Evolutionary conservation across 2,329 filamentous ascomycete genomes (phyloP).

Genomic region (Aspergillus japonicus): DNA sequence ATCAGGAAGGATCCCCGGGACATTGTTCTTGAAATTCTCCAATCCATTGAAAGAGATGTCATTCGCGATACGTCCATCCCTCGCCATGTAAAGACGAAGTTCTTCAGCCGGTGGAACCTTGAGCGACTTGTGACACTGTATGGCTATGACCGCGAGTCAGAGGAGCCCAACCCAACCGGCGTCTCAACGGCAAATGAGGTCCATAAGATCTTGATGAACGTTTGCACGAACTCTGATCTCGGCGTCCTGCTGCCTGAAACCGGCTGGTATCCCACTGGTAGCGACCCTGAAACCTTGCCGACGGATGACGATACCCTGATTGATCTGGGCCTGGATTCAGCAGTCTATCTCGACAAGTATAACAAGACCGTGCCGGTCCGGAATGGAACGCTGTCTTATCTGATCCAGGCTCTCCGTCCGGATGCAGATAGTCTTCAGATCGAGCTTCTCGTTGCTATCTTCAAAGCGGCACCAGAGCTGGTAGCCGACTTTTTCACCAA

Average conservation of each 20-base stretch:
- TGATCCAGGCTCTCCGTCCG: conserved; percentile 75
- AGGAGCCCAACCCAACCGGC: conserved; percentile 46
- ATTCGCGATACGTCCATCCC: conserved; percentile 73
- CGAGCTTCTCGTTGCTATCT: conserved; percentile 76
- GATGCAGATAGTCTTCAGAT: conserved; percentile 79
- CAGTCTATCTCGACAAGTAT: conserved; percentile 69
- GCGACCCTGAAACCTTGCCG: conserved; percentile 57
- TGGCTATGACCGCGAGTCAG: conserved; percentile 48
- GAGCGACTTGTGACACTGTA: conserved; percentile 72
- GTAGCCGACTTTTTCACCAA: conserved; percentile 82
- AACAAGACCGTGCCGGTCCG: conserved; percentile 68
- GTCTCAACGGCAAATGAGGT: conserved; percentile 64
- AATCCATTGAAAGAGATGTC: conserved; percentile 67
- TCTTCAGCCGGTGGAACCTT: conserved; percentile 73
- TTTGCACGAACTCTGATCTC: conserved; percentile 70
- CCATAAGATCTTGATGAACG: conserved; percentile 71
- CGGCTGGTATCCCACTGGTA: conserved; percentile 78
- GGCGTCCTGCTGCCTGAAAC: conserved; percentile 74
- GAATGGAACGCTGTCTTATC: conserved; percentile 75
- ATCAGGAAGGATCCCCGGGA: conserved; percentile 75
- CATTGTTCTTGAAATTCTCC: conserved; percentile 72
- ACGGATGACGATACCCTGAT: conserved; percentile 51
- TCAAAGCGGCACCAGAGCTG: conserved; percentile 78
- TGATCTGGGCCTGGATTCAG: conserved; percentile 66
- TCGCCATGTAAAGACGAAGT: conserved; percentile 69